phyloP scores from a whole-genome alignment of 2,329 filamentous ascomycete species.

The Piedraia hortae region DNA sequence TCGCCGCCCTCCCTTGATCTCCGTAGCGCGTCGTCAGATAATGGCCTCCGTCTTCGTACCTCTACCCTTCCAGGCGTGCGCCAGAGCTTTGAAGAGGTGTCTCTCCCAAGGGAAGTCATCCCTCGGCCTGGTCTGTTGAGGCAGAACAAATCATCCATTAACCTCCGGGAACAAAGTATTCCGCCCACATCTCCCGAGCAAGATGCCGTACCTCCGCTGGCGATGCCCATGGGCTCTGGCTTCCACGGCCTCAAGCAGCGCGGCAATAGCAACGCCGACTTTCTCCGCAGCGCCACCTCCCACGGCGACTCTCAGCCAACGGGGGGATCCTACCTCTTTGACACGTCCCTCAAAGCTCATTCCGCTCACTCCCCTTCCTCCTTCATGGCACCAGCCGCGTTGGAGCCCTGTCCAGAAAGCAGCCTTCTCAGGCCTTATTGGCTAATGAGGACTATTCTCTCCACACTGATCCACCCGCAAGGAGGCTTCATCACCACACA shows the following conservation, averaged over 20 bases:
- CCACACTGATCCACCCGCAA: constrained; percentile 70
- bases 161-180: constrained; percentile 44
- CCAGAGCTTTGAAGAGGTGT: constrained; percentile 5
- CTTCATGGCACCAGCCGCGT: constrained; percentile 37
- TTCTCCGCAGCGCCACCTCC: too few relatives aligned
- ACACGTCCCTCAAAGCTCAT: constrained; percentile 19
- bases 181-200: constrained; percentile 29
- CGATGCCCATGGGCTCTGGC: constrained; percentile 42
- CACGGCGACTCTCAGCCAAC: constrained; percentile 23
- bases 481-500: constrained; percentile 81
- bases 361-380: constrained; percentile 14
- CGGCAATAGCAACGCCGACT: too few relatives aligned
- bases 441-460: constrained; percentile 85
- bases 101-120: too few relatives aligned
- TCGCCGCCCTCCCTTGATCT: constrained; percentile 10
- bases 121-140: constrained; percentile 12
- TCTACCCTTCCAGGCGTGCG: too few relatives aligned
- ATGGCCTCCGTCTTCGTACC: constrained; percentile 1
- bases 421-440: constrained; percentile 84
- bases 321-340: constrained; percentile 58
- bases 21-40: constrained; percentile 3
- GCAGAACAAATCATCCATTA: constrained; percentile 27
- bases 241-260: too few relatives aligned
- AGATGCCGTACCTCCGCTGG: constrained; percentile 37
- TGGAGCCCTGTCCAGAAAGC: constrained; percentile 80